Evolutionary conservation across 371 early-diverging fungal genomes (phyloP), one percentile per base, ranked within the genome.

Genomic region (Lichtheimia corymbifera): DNA sequence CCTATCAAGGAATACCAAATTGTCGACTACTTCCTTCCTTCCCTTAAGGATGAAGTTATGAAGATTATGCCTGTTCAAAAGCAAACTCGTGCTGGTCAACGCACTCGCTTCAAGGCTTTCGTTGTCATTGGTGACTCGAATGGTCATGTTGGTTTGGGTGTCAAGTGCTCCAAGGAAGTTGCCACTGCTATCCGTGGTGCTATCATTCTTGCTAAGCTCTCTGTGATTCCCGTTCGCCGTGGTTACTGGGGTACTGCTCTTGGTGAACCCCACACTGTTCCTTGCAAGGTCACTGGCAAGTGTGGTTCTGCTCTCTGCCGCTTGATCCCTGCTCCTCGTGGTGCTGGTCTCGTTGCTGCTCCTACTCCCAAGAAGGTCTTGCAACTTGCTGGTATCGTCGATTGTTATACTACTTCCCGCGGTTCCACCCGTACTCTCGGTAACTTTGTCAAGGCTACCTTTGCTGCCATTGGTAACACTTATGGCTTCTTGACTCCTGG

Each of bases 1-100:
- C 95, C 95, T 63, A 95, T 99, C 88, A 97, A 98, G 91, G 99
- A 99, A 85, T 96, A 94, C 89, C 99, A 99, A 85, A 97, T 99
- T 62, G 92, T 99, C 67, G 99, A 99, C 83, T 85, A 82, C 82
- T 95, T 99, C 89, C 83, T 99, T 61, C 93, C 93, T 69, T 92
- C 90, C 67, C 89, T 99, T 68, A 97, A 96, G 92, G 99, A 99
- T 77, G 97, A 99, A 83, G 97, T 99, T 70, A 97, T 99, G 92
- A 96, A 97, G 89, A 96, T 98, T 78, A 98, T 97, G 88, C 97
- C 98, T 68, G 99, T 99, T 73, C 99, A 99, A 88, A 99, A 99
- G 92, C 99, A 99, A 86, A 99, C 99, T 72, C 94, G 95, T 79
- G 99, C 99, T 68, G 99, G 99, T 88, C 99, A 99, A 88, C 95